phyloP scores from a whole-genome alignment of 2,329 filamentous ascomycete species.

The Fusarium denticulatum region DNA sequence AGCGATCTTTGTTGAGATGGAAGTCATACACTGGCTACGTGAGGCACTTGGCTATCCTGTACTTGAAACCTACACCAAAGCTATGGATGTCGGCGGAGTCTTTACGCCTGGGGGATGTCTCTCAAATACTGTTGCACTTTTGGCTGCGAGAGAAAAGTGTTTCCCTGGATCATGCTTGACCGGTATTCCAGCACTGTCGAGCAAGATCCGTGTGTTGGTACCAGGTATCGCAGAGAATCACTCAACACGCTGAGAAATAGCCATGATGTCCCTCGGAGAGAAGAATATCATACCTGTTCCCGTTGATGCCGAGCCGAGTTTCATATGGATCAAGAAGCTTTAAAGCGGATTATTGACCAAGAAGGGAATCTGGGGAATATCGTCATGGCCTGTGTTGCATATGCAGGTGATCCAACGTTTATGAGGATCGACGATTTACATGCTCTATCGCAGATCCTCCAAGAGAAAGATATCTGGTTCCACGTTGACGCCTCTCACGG shows the following conservation, averaged over 20 bases:
- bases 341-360: not conserved
- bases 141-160: not conserved
- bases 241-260: not conserved
- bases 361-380: not conserved
- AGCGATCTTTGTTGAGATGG: not conserved
- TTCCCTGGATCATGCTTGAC: not conserved
- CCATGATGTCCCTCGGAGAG: not conserved
- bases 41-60: not conserved
- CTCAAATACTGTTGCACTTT: not conserved
- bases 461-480: not conserved
- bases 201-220: not conserved
- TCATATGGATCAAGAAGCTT: not conserved
- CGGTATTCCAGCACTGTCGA: not conserved
- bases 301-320: not conserved
- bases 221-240: not conserved
- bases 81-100: not conserved
- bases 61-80: not conserved
- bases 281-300: not conserved
- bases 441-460: not conserved
- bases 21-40: not conserved
- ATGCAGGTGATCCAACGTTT: not conserved
- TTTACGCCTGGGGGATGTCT: not conserved
- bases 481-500: not conserved
- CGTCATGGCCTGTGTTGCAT: not conserved
- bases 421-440: not conserved